A percentile compares a stretch with the other conserved stretches of the same genome.
Evolutionary conservation across 768 basidiomycete species (phyloP).

Genomic region (Rhizopogon sp.): DNA sequence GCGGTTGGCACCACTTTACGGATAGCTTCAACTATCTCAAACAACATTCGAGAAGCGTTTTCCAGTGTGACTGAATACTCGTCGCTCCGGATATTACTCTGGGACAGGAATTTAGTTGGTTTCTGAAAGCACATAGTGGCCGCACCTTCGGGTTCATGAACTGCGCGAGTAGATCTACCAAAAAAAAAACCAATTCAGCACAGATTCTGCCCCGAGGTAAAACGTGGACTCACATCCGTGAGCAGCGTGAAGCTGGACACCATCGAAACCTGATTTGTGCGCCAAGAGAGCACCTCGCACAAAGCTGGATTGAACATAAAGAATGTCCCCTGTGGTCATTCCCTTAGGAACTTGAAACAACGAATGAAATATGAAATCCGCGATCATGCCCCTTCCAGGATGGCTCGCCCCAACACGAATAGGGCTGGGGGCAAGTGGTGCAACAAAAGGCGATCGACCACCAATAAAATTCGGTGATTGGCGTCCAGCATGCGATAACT

Average conservation of each 20-base stretch:
- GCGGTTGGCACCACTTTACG: slow-evolving; percentile 44
- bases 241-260: slow-evolving; percentile 78
- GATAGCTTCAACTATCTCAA: slow-evolving; percentile 49
- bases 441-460: slow-evolving; percentile 53
- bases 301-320: slow-evolving; percentile 56
- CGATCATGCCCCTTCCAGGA: slow-evolving; percentile 1
- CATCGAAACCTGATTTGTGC: slow-evolving; percentile 71
- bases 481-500: slow-evolving; percentile 78
- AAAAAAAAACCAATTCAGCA: not conserved
- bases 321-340: slow-evolving; percentile 59
- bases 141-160: slow-evolving; percentile 71
- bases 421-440: slow-evolving; percentile 71
- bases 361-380: slow-evolving; percentile 28
- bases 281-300: slow-evolving; percentile 64
- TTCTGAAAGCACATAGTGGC: slow-evolving; percentile 9
- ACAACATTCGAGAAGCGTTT: slow-evolving; percentile 53
- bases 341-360: slow-evolving; percentile 60
- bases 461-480: slow-evolving; percentile 75
- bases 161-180: slow-evolving; percentile 68
- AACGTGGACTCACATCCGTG: slow-evolving; percentile 68
- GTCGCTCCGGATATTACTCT: slow-evolving; percentile 57
- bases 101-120: not conserved
- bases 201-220: not conserved
- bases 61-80: slow-evolving; percentile 41
- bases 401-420: slow-evolving; percentile 38